Base-by-base conservation (phyloP, 2,329 filamentous ascomycete genomes). In the Amesomyces nigricolor region DNA sequence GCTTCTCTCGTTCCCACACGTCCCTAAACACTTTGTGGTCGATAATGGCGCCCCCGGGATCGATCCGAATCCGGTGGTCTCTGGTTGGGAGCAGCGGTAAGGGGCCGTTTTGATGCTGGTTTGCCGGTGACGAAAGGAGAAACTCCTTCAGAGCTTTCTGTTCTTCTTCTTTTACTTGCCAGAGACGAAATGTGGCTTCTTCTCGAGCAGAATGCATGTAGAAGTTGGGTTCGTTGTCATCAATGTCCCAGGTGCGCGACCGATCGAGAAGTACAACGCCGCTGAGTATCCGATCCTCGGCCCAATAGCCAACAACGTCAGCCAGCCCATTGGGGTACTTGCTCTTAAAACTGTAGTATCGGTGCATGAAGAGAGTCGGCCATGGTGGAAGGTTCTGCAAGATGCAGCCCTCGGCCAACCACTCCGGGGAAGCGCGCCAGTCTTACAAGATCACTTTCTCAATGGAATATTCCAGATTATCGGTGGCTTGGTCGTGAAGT, bases 291-390 rank as follows among this genome's bases (percentile, higher is more conserved):
- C 29, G 17, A 37, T 53, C 45, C 46, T 53, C 51, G 37, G 51
- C 51, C 51, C 45, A 53, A 45, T 53, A 53, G 10, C 38, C 51
- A 2, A 47, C 51, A 13, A 43, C 29, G 19, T 53, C 51, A 13
- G 51, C 51, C 5, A 48, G 38, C 4, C 29, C 37, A 13, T 53
- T 11, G 11, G 45, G 51, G n/a, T 53, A 53, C 17, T 53, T 37
- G 45, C 5, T n/a, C 8, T 48, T 5, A 29, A n/a, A 17, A 1
- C 17, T 3, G 38, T 48, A 53, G 11, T 43, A 37, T 2, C 29
- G 22, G 45, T 48, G 45, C 16, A 30, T 26, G 29, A 48, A 53
- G n/a, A 43, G 43, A 4, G 44, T 48, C 38, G 10, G 14, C 30
- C 42, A 44, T 8, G 49, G 49, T n/a, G 17, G 32, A 26, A 26